phyloP scores from a whole-genome alignment of 2,329 filamentous ascomycete species.

The Neopestalotiopsis rosae region DNA sequence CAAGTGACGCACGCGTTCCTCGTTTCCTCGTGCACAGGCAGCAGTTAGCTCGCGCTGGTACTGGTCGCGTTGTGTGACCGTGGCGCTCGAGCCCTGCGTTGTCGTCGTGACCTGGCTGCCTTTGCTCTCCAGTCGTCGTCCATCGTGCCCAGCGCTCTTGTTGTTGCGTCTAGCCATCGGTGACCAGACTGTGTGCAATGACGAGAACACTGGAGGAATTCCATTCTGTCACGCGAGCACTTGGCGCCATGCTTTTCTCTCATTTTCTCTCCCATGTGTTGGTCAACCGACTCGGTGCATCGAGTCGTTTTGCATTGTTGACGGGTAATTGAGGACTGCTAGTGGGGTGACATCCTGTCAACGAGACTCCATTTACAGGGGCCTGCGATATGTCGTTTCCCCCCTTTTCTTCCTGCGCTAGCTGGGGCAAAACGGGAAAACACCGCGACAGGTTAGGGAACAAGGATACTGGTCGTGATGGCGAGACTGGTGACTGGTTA shows the following conservation, averaged over 20 bases:
- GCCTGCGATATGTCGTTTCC: slow-evolving; percentile 1
- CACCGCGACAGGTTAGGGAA: neutral
- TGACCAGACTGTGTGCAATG: neutral
- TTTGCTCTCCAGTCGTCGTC: slow-evolving; percentile 16
- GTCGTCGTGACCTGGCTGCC: slow-evolving; percentile 40
- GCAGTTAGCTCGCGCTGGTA: slow-evolving; percentile 43
- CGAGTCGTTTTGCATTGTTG: slow-evolving; percentile 15
- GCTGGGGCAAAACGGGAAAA: neutral
- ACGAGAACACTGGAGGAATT: slow-evolving; percentile 4
- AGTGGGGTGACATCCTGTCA: slow-evolving; percentile 18
- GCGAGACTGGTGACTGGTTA: too few species aligned
- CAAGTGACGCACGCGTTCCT: slow-evolving; percentile 41
- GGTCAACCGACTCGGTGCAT: slow-evolving; percentile 10
- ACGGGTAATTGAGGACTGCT: slow-evolving; percentile 20
- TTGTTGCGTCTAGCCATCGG: slow-evolving; percentile 17
- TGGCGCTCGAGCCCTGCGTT: slow-evolving; percentile 18
- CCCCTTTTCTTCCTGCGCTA: slow-evolving; percentile 10
- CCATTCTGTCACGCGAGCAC: slow-evolving; percentile 4
- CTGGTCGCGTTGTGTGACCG: slow-evolving; percentile 37
- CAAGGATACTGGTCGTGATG: too few species aligned
- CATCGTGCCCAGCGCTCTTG: slow-evolving; percentile 9
- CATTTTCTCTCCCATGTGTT: slow-evolving; percentile 13
- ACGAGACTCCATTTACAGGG: slow-evolving; percentile 9
- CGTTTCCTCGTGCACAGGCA: slow-evolving; percentile 43
- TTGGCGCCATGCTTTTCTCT: slow-evolving; percentile 3